Base-by-base conservation (phyloP, 768 basidiomycete genomes). In the Gloeophyllum trabeum region DNA sequence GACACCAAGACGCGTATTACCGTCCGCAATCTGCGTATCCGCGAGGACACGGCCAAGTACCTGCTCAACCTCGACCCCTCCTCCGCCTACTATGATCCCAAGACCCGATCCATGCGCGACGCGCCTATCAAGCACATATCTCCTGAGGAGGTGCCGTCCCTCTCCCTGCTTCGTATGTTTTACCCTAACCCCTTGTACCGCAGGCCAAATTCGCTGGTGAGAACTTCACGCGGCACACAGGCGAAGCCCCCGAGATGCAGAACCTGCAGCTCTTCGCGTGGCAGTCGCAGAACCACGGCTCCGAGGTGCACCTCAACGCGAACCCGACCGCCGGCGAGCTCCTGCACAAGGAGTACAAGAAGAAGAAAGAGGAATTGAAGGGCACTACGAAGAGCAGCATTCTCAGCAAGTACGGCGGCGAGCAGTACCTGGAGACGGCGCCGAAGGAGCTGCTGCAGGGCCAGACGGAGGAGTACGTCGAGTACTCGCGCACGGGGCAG, bases 31-130 rank as follows among this genome's bases (percentile, higher is more conserved):
- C 68, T 99, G 54, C 87, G 96, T 66, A 98, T 99, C 51, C 83
- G 96, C 56, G 96, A 99, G 64, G 96, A 99, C 59, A 98, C 94
- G 1, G 96, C 96, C 6, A 99, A 99, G 59, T 99, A 99, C 58
- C 75, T 99, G 55, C 86, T 94, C 60, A 99, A 98, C 58, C 60
- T 99, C 59, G 92, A 98, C 60, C 84, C 85, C 1, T 82, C 89
- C 0, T 91, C 87, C 53, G 96, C 96, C 6, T 97, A 98, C 66
- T 99, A 99, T 57, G 96, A 99, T 56, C 96, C 96, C 37, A 99
- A 99, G 67, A 98, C 96, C 10, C 82, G 96, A 55, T 97, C 94
- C 5, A 99, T 99, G 96, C 84, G 96, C 62, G 96, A 99, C 54
- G 93, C 94, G 32, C 96, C 94, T 0, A 46, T 80, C 12, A 77